Evolutionary conservation across 176 grass and related monocot genomes (phyloP).

Genomic region (Cenchrus americanus): DNA sequence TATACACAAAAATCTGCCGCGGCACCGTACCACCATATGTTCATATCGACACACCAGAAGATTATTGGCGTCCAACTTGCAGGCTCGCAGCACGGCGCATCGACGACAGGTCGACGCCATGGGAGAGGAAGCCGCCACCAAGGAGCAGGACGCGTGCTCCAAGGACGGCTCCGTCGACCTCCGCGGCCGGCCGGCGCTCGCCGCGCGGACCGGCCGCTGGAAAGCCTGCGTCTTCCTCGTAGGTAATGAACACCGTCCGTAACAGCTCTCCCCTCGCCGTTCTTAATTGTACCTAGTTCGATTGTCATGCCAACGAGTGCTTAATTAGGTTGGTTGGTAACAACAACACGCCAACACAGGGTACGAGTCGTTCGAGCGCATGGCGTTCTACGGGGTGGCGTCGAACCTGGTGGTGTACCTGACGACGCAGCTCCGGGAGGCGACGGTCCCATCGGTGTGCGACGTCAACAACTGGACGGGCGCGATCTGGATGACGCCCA

Average conservation of each 20-base stretch:
- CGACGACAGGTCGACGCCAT: not conserved
- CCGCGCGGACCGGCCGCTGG: conserved; percentile 68
- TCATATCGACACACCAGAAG: not conserved
- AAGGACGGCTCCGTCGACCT: conserved; percentile 78
- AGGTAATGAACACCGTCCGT: conserved; percentile 29
- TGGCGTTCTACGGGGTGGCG: conserved; percentile 88
- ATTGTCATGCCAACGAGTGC: not conserved
- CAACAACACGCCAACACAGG: conserved; percentile 12
- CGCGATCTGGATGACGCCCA: conserved; percentile 74
- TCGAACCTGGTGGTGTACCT: conserved; percentile 85
- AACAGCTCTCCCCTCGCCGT: not conserved
- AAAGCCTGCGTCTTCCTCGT: conserved; percentile 79
- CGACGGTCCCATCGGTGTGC: conserved; percentile 69
- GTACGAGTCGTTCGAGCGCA: conserved; percentile 82
- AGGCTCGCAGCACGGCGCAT: not conserved
- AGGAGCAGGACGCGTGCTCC: conserved; percentile 40
- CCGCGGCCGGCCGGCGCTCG: conserved; percentile 55
- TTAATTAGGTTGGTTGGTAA: too few species aligned
- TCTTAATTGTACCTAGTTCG: not conserved
- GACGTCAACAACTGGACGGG: conserved; percentile 86
- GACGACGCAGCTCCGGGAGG: conserved; percentile 71
- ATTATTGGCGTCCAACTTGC: not conserved
- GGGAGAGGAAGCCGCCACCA: conserved; percentile 5
- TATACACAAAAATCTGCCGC: not conserved
- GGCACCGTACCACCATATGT: not conserved